Base-by-base conservation (phyloP, 1,139 yeast genomes). In the Hansenula lynferdii region DNA sequence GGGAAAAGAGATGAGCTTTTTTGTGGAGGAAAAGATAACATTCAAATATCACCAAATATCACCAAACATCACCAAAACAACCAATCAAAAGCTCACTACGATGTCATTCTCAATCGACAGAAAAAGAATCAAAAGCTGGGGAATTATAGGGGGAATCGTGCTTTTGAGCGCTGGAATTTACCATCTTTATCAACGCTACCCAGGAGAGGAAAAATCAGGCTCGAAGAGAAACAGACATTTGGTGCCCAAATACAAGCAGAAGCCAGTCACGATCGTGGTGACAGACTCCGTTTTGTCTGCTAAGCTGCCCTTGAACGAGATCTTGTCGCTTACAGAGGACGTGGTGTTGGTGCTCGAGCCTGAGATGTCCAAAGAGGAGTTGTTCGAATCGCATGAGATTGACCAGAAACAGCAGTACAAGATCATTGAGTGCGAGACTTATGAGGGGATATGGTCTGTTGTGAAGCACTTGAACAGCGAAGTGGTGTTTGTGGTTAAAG, bases 361-460 rank as follows among this genome's bases (percentile, higher is more conserved):
- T 2, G 50, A 45, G 1, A 35, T 62, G 1, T 37, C 48, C 8
- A 41, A 37, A 19, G 31, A 41, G 4, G 57, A 58, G 38, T 49
- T 65, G 43, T 38, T 44, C 5, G 50, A n/a, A n/a, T n/a, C n/a
- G n/a, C n/a, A 52, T 26, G 34, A 54, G 5, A 34, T 64, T 16
- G 41, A 49, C 5, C 37, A 47, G 3, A 44, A 47, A 10, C 39
- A 56, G 10, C 51, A 44, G 3, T 54, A 47, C 42, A 62, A 66
- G 40, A 44, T 69, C 3, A 65, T 71, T 5, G 53, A 51, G 31
- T 66, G 72, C 35, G 61, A 57, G 5, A 60, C 65, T 1, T 53
- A 56, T 37, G 57, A 52, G 10, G 71, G 75, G 6, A 50, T 67
- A 2, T 69, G 72, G 62, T 65, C 72, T 15, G 56, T 70, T 16